A percentile compares a stretch with the other conserved stretches of the same genome.
Conservation (phyloP, 2,329 filamentous ascomycete species). For the Fusarium sp. region DNA sequence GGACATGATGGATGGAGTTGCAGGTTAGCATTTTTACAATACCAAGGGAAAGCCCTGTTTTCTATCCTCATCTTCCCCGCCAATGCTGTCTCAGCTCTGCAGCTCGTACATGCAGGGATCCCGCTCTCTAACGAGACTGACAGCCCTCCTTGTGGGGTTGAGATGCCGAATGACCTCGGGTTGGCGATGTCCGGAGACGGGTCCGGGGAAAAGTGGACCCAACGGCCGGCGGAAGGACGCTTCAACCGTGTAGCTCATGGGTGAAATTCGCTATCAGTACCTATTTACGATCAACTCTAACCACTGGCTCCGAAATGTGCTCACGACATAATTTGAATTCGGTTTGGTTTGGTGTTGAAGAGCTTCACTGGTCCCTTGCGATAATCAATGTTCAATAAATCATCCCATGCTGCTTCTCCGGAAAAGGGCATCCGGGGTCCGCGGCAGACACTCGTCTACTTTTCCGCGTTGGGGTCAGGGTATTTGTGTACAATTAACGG, state of each 20-base stretch:
- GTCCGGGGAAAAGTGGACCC: constrained; percentile 19
- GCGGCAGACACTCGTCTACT: background rate
- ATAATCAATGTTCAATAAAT: background rate
- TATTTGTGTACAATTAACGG: too few species aligned
- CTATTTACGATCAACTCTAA: too few species aligned
- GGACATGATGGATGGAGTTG: constrained; percentile 17
- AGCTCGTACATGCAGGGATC: constrained; percentile 14
- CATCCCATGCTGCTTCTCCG: background rate
- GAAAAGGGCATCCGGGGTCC: background rate
- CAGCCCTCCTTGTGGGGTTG: background rate
- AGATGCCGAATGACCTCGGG: constrained; percentile 30
- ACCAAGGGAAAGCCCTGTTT: background rate
- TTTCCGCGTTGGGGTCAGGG: background rate
- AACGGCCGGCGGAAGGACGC: background rate
- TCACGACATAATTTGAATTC: background rate
- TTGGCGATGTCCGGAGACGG: background rate
- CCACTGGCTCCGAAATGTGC: too few species aligned
- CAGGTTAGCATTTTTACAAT: background rate
- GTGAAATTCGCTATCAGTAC: constrained; percentile 3
- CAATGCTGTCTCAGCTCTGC: constrained; percentile 1
- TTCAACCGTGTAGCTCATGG: background rate
- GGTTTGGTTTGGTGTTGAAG: background rate
- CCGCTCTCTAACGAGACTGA: background rate
- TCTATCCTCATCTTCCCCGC: background rate
- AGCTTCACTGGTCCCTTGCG: background rate